These are phyloP conservation scores for Fusarium mundagurra DNA, from an alignment of 2,329 filamentous ascomycete species.

Conservation along the genomic window DNA sequence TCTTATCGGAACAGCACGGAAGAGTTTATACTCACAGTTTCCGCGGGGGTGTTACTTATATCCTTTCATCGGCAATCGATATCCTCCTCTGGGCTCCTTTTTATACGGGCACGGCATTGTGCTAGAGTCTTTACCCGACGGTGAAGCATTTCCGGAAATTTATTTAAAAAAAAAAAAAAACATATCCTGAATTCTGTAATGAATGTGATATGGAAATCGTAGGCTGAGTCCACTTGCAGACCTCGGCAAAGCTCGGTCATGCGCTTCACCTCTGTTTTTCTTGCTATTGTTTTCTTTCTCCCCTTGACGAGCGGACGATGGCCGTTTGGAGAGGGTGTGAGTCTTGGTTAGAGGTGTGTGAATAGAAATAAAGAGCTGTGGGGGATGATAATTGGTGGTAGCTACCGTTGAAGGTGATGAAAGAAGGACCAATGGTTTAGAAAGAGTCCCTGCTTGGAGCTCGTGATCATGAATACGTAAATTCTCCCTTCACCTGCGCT, in stretches of 20 bases:
- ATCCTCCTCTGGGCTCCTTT: neutral
- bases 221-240: conserved; percentile 13
- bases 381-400: conserved; percentile 19
- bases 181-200: neutral
- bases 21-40: neutral
- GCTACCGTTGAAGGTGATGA: neutral
- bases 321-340: conserved; percentile 29
- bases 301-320: conserved; percentile 9
- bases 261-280: conserved; percentile 14
- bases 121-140: conserved; percentile 2
- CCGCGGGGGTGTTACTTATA: neutral
- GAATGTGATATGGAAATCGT: neutral
- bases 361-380: neutral
- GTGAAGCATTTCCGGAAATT: conserved; percentile 28
- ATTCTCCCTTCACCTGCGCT: neutral
- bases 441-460: neutral
- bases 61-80: neutral
- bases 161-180: too few species aligned
- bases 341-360: neutral
- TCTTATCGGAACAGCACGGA: conserved; percentile 17
- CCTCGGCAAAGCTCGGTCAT: conserved; percentile 37
- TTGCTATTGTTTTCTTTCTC: neutral
- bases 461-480: neutral
- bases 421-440: neutral
- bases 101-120: neutral